Evolutionary conservation across 305 asterid species (phyloP).

Genomic region (Plantago coronopus): DNA sequence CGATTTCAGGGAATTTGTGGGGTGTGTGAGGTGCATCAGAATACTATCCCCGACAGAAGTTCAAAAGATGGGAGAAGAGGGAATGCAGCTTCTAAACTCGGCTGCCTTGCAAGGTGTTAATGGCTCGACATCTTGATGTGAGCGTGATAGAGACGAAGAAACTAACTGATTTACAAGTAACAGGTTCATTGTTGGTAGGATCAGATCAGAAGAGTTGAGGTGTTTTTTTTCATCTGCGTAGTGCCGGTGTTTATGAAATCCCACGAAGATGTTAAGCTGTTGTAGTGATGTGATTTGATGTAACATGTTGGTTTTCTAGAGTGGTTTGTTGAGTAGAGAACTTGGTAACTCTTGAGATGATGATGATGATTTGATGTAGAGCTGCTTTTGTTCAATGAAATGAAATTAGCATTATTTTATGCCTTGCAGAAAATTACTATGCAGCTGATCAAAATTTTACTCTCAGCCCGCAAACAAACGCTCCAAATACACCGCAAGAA

Average conservation of each 20-base stretch:
- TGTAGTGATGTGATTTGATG: conserved; percentile 13
- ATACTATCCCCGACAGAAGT: conserved; percentile 80
- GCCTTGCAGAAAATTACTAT: too few species aligned
- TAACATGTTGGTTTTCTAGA: conserved; percentile 13
- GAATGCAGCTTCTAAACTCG: conserved; percentile 80
- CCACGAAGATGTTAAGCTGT: background rate
- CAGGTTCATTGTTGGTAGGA: background rate
- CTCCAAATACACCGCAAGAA: too few species aligned
- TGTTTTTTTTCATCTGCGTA: background rate
- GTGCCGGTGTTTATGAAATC: background rate
- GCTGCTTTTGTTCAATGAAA: background rate
- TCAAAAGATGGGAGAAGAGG: conserved; percentile 89
- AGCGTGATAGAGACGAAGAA: conserved; percentile 26
- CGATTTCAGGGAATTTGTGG: conserved; percentile 70
- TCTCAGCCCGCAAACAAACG: too few species aligned
- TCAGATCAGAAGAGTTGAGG: conserved; percentile 1
- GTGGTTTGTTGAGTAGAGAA: background rate
- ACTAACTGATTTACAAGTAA: conserved; percentile 17
- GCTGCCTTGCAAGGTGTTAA: conserved; percentile 43
- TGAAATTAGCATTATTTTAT: background rate
- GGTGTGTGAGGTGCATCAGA: conserved; percentile 80
- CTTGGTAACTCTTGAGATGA: too few species aligned
- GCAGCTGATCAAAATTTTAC: too few species aligned
- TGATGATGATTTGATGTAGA: background rate
- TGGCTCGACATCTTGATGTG: conserved; percentile 27